Conservation (phyloP, 495 filamentous ascomycete genomes). For the Margaritispora aquatica region DNA sequence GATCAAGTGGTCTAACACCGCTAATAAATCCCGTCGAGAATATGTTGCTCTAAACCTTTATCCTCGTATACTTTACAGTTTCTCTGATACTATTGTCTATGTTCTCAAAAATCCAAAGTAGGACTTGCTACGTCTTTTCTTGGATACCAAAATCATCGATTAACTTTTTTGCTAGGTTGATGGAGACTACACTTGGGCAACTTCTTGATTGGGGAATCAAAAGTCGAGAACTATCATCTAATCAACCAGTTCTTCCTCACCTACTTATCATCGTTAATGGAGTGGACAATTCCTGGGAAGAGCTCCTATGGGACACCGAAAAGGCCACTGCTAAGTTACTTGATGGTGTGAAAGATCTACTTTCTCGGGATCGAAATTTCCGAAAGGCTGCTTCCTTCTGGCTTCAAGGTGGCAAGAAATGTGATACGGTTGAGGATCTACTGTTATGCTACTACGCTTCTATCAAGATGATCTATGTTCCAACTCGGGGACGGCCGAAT, state of each 20-base stretch:
- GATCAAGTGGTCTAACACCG: background rate
- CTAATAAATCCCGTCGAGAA: background rate
- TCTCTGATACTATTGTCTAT: background rate
- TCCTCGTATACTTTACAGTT: background rate
- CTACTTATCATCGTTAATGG: background rate
- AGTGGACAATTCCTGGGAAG: background rate
- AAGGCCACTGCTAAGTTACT: background rate
- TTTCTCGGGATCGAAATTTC: background rate
- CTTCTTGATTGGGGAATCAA: background rate
- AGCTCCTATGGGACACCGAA: background rate
- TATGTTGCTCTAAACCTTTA: background rate
- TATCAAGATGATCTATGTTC: background rate
- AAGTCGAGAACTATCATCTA: background rate
- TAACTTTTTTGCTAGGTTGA: background rate
- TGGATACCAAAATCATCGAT: background rate
- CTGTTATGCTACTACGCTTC: background rate
- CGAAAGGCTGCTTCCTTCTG: background rate
- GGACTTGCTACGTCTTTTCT: background rate
- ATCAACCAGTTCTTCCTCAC: background rate
- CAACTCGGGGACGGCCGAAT: background rate
- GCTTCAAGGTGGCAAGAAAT: background rate
- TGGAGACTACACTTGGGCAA: background rate
- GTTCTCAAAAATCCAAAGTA: background rate
- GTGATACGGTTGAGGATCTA: background rate
- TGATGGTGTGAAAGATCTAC: background rate